phyloP scores from a whole-genome alignment of 208 protist genomes.

The Angomonas deanei region DNA sequence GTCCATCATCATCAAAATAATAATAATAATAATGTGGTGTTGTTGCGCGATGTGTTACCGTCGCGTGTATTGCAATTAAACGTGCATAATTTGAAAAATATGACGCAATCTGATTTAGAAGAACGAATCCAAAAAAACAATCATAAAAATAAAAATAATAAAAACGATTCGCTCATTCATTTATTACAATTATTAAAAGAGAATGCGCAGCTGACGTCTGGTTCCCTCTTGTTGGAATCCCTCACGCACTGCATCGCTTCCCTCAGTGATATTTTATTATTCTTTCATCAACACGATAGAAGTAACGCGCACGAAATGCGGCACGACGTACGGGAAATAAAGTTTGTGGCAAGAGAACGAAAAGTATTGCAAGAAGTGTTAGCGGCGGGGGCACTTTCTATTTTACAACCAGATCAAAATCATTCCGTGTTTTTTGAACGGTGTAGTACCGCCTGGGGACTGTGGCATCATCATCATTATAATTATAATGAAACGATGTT shows the following conservation, averaged over 20 bases:
- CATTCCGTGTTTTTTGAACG: no score
- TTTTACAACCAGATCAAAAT: no score
- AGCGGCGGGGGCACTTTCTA: neutral
- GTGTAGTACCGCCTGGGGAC: no score
- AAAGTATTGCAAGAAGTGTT: neutral
- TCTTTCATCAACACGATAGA: neutral
- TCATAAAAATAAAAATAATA: no score
- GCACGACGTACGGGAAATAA: neutral
- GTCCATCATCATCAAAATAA: no score
- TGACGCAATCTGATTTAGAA: neutral
- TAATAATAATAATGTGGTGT: neutral
- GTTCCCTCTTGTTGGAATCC: no score
- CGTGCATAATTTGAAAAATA: neutral
- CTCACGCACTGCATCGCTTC: no score
- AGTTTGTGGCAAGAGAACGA: neutral
- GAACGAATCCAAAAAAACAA: no score
- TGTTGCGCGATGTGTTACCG: neutral
- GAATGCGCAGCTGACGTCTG: no score
- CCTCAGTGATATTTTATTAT: no score
- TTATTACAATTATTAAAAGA: neutral
- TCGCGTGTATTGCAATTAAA: neutral
- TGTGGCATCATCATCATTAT: no score
- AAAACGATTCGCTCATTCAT: neutral
- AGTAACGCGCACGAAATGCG: neutral
- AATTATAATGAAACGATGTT: neutral